phyloP scores from a whole-genome alignment of 108 stramenopile genomes.

The Skeletonema menzelii region DNA sequence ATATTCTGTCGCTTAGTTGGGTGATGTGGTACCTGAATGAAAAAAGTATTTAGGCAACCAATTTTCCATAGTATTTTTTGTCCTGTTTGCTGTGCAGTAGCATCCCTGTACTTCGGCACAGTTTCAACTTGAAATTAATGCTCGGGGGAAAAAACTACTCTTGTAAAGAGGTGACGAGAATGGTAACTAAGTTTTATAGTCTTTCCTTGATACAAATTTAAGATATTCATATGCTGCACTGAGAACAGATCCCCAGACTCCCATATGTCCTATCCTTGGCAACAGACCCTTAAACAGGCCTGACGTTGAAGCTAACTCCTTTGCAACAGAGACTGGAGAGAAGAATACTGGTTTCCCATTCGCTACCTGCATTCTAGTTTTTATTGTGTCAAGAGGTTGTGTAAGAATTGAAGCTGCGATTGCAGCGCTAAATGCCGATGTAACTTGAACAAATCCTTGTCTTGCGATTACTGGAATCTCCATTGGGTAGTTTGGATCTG shows the following conservation, averaged over 20 bases:
- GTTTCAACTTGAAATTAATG: too few relatives aligned
- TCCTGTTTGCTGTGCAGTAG: too few relatives aligned
- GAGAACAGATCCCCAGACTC: constrained; percentile 52
- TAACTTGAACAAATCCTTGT: constrained; percentile 40
- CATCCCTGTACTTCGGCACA: too few relatives aligned
- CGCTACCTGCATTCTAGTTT: constrained; percentile 51
- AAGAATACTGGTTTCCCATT: constrained; percentile 4
- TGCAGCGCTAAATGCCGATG: constrained; percentile 50
- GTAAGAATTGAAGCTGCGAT: constrained; percentile 38
- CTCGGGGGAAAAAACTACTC: neutral
- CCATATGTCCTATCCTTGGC: constrained; percentile 53
- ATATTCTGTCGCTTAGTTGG: neutral
- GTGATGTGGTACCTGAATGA: too few relatives aligned
- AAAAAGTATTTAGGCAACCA: too few relatives aligned
- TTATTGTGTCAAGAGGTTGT: constrained; percentile 55
- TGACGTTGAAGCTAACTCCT: constrained; percentile 35
- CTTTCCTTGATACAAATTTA: constrained; percentile 47
- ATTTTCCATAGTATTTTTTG: too few relatives aligned
- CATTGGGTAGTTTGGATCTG: neutral
- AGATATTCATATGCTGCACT: constrained; percentile 47
- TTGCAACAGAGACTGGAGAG: constrained; percentile 30
- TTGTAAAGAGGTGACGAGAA: neutral
- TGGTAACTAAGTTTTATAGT: constrained; percentile 12
- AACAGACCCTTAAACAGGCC: constrained; percentile 44
- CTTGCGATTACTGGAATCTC: constrained; percentile 20